A percentile compares a stretch with the other conserved stretches of the same genome.
These are phyloP conservation scores for Cercospora zeae-maydis DNA, from an alignment of 2,329 filamentous ascomycete species.

Conservation along the genomic window DNA sequence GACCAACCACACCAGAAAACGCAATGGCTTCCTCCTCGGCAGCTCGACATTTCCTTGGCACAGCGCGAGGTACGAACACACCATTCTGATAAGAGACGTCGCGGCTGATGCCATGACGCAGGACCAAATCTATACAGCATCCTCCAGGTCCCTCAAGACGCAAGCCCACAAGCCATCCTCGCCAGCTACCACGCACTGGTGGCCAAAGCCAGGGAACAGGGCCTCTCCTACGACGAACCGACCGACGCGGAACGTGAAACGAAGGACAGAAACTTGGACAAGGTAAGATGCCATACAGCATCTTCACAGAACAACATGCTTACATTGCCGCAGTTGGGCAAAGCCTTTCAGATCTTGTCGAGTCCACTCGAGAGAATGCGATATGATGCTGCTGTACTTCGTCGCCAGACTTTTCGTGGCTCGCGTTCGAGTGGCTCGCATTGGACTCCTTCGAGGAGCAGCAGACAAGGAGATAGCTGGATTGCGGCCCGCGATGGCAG, in stretches of 20 bases:
- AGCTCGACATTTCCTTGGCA: background rate
- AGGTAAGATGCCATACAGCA: background rate
- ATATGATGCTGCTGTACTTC: background rate
- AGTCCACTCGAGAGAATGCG: background rate
- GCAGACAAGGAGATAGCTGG: conserved; percentile 11
- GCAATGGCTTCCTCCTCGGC: background rate
- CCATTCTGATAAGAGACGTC: background rate
- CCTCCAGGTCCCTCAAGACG: conserved; percentile 8
- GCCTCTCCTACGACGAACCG: conserved; percentile 12
- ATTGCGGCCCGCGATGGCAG: conserved; percentile 14
- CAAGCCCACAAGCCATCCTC: background rate
- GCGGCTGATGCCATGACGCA: background rate
- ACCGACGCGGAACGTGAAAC: background rate
- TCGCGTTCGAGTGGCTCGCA: background rate
- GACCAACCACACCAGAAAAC: background rate
- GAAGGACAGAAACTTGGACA: background rate
- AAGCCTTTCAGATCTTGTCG: background rate
- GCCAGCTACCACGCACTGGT: background rate
- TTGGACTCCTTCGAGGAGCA: background rate
- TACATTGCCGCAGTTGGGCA: background rate
- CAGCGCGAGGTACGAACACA: background rate
- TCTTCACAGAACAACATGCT: background rate
- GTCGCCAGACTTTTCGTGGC: background rate
- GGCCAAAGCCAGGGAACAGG: background rate
- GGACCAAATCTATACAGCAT: conserved; percentile 2